These are phyloP conservation scores for Macrophomina pseudophaseolina DNA, from an alignment of 2,329 filamentous ascomycete species.

Conservation along the genomic window DNA sequence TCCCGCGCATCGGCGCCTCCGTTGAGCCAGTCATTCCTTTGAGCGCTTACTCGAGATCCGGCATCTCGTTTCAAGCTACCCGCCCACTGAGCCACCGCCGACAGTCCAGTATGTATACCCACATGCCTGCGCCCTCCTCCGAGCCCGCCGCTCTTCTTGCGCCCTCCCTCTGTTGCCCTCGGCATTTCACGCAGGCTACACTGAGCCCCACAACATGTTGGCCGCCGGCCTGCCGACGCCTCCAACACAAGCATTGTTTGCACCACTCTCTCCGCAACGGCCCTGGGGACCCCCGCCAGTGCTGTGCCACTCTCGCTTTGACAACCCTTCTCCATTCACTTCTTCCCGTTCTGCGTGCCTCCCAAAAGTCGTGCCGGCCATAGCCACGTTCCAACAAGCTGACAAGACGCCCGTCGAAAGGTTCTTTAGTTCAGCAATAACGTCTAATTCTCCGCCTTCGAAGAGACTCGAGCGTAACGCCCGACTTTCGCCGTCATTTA, in stretches of 20 bases:
- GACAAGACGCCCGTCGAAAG: conserved; percentile 43
- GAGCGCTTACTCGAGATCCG: conserved; percentile 49
- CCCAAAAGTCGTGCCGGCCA: conserved; percentile 34
- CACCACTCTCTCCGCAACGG: conserved; percentile 16
- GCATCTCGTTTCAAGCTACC: conserved; percentile 47
- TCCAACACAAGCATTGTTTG: conserved; percentile 23
- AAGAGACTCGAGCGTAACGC: conserved; percentile 34
- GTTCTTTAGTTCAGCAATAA: conserved; percentile 38
- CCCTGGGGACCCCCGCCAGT: neutral
- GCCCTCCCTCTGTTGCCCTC: conserved; percentile 18
- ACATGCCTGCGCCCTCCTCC: conserved; percentile 16
- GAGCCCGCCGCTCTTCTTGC: conserved; percentile 11
- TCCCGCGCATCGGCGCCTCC: conserved; percentile 25
- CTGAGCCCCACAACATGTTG: conserved; percentile 26
- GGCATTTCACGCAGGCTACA: conserved; percentile 23
- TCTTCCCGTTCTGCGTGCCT: conserved; percentile 26
- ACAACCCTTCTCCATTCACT: conserved; percentile 22
- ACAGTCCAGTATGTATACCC: conserved; percentile 39
- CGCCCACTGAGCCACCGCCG: conserved; percentile 30
- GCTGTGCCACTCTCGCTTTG: conserved; percentile 12
- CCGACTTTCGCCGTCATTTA: neutral
- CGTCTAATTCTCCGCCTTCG: conserved; percentile 41
- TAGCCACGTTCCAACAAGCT: conserved; percentile 38
- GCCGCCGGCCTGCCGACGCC: conserved; percentile 18
- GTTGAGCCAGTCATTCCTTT: conserved; percentile 42